Evolutionary conservation across 192 early-diverging fungal genomes (phyloP).

Genomic region (Coemansia sp.): DNA sequence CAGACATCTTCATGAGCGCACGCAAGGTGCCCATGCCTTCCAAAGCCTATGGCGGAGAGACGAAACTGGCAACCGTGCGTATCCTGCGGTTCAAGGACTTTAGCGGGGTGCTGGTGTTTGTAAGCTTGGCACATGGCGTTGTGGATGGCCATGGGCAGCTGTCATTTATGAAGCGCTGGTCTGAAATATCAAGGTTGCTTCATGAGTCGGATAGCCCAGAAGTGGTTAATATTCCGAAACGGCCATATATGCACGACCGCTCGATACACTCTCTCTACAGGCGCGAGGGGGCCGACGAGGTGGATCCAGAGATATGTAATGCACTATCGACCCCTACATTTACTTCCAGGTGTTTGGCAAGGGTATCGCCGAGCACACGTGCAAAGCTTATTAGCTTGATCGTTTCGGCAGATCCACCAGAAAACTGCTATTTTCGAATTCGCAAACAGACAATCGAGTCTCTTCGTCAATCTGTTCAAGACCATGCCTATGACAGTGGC

Average conservation of each 20-base stretch:
- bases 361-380: slow-evolving; percentile 16
- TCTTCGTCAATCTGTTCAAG: slow-evolving; percentile 3
- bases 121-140: slow-evolving; percentile 17
- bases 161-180: slow-evolving; percentile 27
- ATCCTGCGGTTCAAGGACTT: slow-evolving; percentile 19
- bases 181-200: slow-evolving; percentile 6
- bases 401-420: not conserved
- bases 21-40: not conserved
- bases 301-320: not conserved
- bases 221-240: not conserved
- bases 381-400: not conserved
- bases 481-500: too few species aligned
- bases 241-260: not conserved
- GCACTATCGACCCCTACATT: not conserved
- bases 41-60: not conserved
- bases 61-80: slow-evolving; percentile 15
- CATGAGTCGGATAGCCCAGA: not conserved
- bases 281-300: not conserved
- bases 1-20: not conserved
- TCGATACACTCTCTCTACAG: not conserved
- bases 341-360: slow-evolving; percentile 1
- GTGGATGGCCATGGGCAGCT: slow-evolving; percentile 24
- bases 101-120: slow-evolving; percentile 29
- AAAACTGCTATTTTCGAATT: slow-evolving; percentile 3
- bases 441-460: not conserved